phyloP scores from a whole-genome alignment of 1,284 basidiomycete genomes.

The Ceraceosorus guamensis region DNA sequence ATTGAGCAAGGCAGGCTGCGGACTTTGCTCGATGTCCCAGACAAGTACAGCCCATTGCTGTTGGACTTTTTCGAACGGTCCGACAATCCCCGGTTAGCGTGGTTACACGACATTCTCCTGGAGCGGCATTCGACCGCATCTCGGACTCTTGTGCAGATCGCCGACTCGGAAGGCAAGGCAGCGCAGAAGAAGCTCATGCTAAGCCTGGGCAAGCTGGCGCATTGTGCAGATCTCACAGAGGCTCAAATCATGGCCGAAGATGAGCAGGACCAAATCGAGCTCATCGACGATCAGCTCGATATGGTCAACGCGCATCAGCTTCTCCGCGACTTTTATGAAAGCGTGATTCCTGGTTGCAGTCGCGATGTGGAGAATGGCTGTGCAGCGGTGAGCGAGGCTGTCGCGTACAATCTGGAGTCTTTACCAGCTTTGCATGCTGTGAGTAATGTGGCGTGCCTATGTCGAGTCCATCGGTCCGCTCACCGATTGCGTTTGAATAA shows the following conservation, averaged over 20 bases:
- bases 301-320: slow-evolving; percentile 55
- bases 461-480: no score
- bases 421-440: not conserved
- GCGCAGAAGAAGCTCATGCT: slow-evolving; percentile 64
- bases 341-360: not conserved
- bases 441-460: not conserved
- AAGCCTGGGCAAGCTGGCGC: slow-evolving; percentile 79
- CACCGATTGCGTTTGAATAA: no score
- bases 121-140: slow-evolving; percentile 63
- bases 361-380: not conserved
- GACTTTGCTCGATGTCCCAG: slow-evolving; percentile 66
- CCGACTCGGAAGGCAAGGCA: slow-evolving; percentile 53
- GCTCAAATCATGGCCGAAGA: slow-evolving; percentile 11
- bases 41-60: slow-evolving; percentile 60
- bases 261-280: slow-evolving; percentile 45
- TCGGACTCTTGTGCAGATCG: slow-evolving; percentile 57
- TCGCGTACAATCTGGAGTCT: not conserved
- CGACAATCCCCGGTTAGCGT: slow-evolving; percentile 61
- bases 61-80: slow-evolving; percentile 66
- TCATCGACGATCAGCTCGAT: slow-evolving; percentile 54
- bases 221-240: slow-evolving; percentile 56
- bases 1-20: slow-evolving; percentile 60
- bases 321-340: not conserved
- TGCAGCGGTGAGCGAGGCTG: not conserved
- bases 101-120: slow-evolving; percentile 81